Evolutionary conservation across 202 grass and related monocot genomes (phyloP).

Genomic region (Brachypodium distachyon): DNA sequence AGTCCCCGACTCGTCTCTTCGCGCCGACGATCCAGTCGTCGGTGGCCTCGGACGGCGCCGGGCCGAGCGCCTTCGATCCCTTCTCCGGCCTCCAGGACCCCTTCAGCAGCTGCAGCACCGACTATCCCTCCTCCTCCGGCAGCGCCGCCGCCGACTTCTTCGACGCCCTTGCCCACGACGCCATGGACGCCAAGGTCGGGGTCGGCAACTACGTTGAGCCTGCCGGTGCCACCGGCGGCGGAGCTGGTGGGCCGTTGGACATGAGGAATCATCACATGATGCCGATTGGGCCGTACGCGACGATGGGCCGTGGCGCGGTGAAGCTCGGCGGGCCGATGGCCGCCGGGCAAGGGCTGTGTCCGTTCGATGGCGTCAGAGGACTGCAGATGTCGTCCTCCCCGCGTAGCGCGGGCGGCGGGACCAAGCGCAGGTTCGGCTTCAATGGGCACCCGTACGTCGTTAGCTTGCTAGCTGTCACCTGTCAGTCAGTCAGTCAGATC

Average conservation of each 20-base stretch:
- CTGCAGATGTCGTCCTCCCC: conserved; percentile 50
- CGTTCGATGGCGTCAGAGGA: conserved; percentile 25
- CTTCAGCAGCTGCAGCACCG: conserved; percentile 39
- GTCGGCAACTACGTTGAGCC: neutral
- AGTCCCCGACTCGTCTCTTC: conserved; percentile 25
- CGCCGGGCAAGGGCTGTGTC: conserved; percentile 3
- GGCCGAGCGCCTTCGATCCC: neutral
- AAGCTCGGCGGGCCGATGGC: conserved; percentile 29
- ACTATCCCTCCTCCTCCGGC: conserved; percentile 14
- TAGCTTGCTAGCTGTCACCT: neutral
- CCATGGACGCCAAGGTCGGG: neutral
- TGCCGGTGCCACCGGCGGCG: neutral
- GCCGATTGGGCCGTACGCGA: conserved; percentile 31
- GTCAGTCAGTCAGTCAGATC: too few relatives aligned
- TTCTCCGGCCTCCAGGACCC: conserved; percentile 64
- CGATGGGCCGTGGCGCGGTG: neutral
- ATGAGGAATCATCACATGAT: conserved; percentile 26
- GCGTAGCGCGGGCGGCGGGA: conserved; percentile 28
- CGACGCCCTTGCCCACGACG: conserved; percentile 12
- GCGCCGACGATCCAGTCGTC: conserved; percentile 21
- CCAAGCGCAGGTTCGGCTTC: conserved; percentile 66
- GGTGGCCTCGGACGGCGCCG: conserved; percentile 9
- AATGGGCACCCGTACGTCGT: neutral
- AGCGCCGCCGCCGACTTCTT: conserved; percentile 36
- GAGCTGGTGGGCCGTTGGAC: neutral